phyloP scores from a whole-genome alignment of 1,284 basidiomycete species.

The Abortiporus biennis region DNA sequence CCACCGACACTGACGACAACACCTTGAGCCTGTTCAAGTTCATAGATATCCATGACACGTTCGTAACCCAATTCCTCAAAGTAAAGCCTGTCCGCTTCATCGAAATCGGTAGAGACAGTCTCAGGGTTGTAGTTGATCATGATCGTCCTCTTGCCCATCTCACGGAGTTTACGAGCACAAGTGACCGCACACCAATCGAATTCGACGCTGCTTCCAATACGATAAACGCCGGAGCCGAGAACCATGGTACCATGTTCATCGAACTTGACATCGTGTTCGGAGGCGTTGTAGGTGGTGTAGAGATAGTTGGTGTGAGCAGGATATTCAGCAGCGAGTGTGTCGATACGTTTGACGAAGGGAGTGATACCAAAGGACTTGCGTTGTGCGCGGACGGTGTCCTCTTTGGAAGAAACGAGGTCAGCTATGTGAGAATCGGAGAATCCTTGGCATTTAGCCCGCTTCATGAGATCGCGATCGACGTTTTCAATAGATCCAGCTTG shows the following conservation, averaged over 20 bases:
- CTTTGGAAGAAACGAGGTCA: slow-evolving; percentile 23
- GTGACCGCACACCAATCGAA: slow-evolving; percentile 99
- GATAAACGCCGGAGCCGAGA: slow-evolving; percentile 97
- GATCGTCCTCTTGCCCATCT: slow-evolving; percentile 92
- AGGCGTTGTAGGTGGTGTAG: slow-evolving; percentile 99
- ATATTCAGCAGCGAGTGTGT: slow-evolving; percentile 98
- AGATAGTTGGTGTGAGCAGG: slow-evolving; percentile 99
- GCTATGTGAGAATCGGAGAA: slow-evolving; percentile 95
- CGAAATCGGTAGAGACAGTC: slow-evolving; percentile 98
- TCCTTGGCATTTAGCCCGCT: slow-evolving; percentile 85
- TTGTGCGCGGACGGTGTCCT: slow-evolving; percentile 63
- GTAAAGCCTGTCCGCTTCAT: slow-evolving; percentile 97
- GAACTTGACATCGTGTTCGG: slow-evolving; percentile 94
- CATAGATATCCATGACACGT: slow-evolving; percentile 99
- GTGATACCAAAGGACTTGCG: slow-evolving; percentile 87
- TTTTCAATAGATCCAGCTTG: slow-evolving; percentile 62
- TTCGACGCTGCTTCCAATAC: slow-evolving; percentile 97
- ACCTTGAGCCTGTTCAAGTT: slow-evolving; percentile 89
- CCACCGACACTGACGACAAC: slow-evolving; percentile 97
- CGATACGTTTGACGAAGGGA: slow-evolving; percentile 99
- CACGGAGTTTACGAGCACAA: slow-evolving; percentile 87
- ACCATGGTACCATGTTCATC: slow-evolving; percentile 98
- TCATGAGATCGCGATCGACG: slow-evolving; percentile 67
- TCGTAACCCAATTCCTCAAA: slow-evolving; percentile 99
- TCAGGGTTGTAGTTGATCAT: slow-evolving; percentile 99